These are phyloP conservation scores for Aphanocladium album DNA, from an alignment of 2,329 filamentous ascomycete genomes.

Conservation along the genomic window DNA sequence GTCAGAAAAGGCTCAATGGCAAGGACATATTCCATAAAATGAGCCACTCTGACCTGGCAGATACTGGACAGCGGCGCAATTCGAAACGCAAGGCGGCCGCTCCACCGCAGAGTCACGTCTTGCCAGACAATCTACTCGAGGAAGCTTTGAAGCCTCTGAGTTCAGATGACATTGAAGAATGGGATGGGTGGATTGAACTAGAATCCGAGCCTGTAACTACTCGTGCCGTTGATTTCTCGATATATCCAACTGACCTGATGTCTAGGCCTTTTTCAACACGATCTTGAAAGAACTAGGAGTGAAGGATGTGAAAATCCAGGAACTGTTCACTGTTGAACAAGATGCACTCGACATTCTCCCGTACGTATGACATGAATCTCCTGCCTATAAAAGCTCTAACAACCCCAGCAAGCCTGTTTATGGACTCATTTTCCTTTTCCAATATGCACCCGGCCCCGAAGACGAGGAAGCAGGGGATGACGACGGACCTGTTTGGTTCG, in stretches of 20 bases:
- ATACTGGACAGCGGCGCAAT: slow-evolving; percentile 28
- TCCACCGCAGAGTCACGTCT: slow-evolving; percentile 23
- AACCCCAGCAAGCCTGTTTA: slow-evolving; percentile 63
- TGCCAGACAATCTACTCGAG: slow-evolving; percentile 38
- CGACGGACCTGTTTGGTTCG: slow-evolving; percentile 74
- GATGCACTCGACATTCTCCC: slow-evolving; percentile 58
- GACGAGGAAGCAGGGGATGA: slow-evolving; percentile 51
- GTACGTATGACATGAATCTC: slow-evolving; percentile 39
- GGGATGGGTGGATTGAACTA: slow-evolving; percentile 75
- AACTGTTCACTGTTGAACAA: slow-evolving; percentile 69
- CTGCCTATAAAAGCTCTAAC: slow-evolving; percentile 11
- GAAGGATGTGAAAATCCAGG: slow-evolving; percentile 65
- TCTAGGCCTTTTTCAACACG: slow-evolving; percentile 74
- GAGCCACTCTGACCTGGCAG: slow-evolving; percentile 5
- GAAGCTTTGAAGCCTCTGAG: slow-evolving; percentile 44
- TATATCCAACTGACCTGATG: slow-evolving; percentile 17
- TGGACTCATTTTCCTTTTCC: slow-evolving; percentile 85
- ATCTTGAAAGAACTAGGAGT: slow-evolving; percentile 79
- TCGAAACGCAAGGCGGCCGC: slow-evolving; percentile 41
- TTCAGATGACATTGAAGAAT: slow-evolving; percentile 51
- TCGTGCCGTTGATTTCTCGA: no score
- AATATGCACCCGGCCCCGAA: slow-evolving; percentile 53
- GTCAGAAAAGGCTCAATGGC: not conserved
- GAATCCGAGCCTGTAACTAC: slow-evolving; percentile 82
- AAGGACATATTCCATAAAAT: not conserved